A percentile compares a stretch with the other conserved stretches of the same genome.
Evolutionary conservation across 192 early-diverging fungal species (phyloP).

Genomic region (Blastocladiella britannica): DNA sequence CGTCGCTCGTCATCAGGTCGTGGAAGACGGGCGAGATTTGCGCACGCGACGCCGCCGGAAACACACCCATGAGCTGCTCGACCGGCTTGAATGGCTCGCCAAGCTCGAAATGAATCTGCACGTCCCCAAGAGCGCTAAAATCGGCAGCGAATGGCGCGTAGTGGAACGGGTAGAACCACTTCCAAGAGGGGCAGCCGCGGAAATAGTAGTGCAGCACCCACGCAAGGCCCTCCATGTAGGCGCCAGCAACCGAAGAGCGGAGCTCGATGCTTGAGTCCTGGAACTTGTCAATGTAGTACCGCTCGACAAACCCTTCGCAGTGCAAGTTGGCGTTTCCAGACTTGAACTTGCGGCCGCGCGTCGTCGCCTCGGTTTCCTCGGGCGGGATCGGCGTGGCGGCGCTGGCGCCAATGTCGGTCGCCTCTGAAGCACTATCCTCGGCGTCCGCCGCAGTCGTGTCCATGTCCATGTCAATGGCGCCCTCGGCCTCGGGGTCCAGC

Average conservation of each 20-base stretch:
- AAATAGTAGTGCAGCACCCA: conserved; percentile 98
- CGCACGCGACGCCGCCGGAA: conserved; percentile 65
- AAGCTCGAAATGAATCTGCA: conserved; percentile 46
- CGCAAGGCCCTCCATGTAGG: conserved; percentile 78
- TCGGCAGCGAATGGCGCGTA: conserved; percentile 90
- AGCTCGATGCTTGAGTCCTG: conserved; percentile 11
- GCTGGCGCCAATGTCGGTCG: conserved; percentile 8
- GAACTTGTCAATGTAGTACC: conserved; percentile 63
- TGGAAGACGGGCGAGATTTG: conserved; percentile 68
- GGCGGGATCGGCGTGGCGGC: conserved; percentile 13
- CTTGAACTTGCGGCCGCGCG: conserved; percentile 26
- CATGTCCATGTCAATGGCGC: conserved; percentile 29
- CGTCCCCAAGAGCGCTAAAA: conserved; percentile 9
- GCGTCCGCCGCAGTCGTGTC: conserved; percentile 14
- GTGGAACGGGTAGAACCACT: conserved; percentile 96
- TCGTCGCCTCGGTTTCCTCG: conserved; percentile 17
- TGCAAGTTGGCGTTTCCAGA: conserved; percentile 36
- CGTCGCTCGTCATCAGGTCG: conserved; percentile 57
- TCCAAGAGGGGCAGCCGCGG: conserved; percentile 84
- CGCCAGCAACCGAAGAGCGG: conserved; percentile 21
- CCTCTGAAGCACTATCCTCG: too few species aligned
- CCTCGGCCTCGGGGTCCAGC: conserved; percentile 17
- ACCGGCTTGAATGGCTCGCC: conserved; percentile 82
- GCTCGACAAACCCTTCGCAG: conserved; percentile 53
- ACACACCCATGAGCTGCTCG: conserved; percentile 97